Base-by-base conservation (phyloP, 2,329 filamentous ascomycete genomes). In the Teratosphaeria epicoccoides region DNA sequence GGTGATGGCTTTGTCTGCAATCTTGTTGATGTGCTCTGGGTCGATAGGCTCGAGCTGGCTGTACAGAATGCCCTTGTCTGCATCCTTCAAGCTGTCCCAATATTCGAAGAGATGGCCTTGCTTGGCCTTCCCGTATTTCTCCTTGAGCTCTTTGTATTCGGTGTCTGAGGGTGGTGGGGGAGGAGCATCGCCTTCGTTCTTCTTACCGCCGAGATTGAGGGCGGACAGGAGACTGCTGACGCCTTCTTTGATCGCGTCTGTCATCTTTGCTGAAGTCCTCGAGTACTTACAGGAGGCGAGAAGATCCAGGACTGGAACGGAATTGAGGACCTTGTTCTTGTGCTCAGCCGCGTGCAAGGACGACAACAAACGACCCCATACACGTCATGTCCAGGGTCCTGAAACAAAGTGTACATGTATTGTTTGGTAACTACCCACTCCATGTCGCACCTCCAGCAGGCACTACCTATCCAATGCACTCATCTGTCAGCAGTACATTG, bases 31-130 rank as follows among this genome's bases (percentile, higher is more conserved):
- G 73, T 87, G 80, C 53, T 79, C 77, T 52, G 91, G 90, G 68
- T 96, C 82, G 73, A 97, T 88, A 64, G 76, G 77, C 58, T 80
- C 79, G 55, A 97, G 80, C 72, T 97, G 93, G 63, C 85, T 74
- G 76, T 83, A 95, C 52, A 98, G 81, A 7, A 77, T 70, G 44
- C 83, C 82, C 74, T 95, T 88, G 58, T 96, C 88, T 49, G 77
- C 70, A 17, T 77, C 72, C 56, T 76, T 76, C 57, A 98, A 83
- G 56, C 83, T 79, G 66, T 96, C 88, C 75, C 87, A 95, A 72
- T 90, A 97, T 52, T 84, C 77, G 65, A 94, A 88, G 58, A 94
- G 86, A 59, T 95, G 88, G 52, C 80, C 85, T 71, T 95, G 88
- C 26, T 78, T 80, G 46, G 85, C 86, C 60, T 83, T 78, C 56